Evolutionary conservation across 768 basidiomycete genomes (phyloP).

Genomic region (Tricholoma bakamatsutake): DNA sequence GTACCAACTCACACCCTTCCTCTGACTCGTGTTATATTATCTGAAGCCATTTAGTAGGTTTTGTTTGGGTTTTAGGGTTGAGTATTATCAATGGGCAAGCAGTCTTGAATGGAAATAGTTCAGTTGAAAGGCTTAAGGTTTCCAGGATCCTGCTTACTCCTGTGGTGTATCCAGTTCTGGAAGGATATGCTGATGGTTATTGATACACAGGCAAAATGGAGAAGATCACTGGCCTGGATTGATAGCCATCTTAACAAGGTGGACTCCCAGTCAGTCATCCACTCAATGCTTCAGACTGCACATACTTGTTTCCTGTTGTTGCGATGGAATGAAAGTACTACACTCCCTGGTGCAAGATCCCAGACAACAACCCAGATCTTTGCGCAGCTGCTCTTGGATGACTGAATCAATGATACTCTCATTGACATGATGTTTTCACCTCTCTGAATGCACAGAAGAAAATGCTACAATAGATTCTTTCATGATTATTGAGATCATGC

Average conservation of each 20-base stretch:
- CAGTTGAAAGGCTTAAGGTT: not conserved
- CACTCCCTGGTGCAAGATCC: not conserved
- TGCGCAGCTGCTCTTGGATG: not conserved
- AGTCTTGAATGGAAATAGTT: conserved; percentile 1
- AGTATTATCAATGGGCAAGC: too few relatives aligned
- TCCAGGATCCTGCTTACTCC: not conserved
- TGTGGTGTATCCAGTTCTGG: conserved; percentile 2
- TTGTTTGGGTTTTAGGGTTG: too few relatives aligned
- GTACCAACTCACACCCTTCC: too few relatives aligned
- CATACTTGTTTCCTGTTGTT: not conserved
- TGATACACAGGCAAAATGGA: not conserved
- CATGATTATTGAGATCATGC: conserved; percentile 6
- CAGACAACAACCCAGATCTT: conserved; percentile 1
- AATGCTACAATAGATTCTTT: not conserved
- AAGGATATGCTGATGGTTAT: not conserved
- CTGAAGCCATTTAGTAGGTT: too few relatives aligned
- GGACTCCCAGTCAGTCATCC: not conserved
- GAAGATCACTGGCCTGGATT: not conserved
- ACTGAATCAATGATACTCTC: not conserved
- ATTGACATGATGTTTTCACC: conserved; percentile 10
- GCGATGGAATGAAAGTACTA: conserved; percentile 1
- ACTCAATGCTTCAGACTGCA: not conserved
- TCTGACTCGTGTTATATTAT: too few relatives aligned
- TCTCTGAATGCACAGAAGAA: conserved; percentile 2
- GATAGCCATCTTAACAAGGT: not conserved